Evolutionary conservation across 345 rosid species (phyloP).

Genomic region (Aegle marmelos): DNA sequence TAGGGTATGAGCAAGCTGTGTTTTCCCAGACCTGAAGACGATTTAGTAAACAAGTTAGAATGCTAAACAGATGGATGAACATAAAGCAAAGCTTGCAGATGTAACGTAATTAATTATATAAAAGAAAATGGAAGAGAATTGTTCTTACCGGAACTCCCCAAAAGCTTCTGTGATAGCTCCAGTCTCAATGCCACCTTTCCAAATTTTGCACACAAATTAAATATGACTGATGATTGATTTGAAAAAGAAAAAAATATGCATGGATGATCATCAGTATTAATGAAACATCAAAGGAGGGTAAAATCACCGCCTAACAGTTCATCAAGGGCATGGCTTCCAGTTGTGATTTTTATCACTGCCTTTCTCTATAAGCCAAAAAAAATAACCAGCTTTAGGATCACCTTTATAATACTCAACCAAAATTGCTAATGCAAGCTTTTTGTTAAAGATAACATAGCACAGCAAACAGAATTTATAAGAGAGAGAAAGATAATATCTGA

Average conservation of each 20-base stretch:
- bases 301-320: conserved; percentile 79
- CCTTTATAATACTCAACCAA: neutral
- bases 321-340: conserved; percentile 94
- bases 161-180: conserved; percentile 82
- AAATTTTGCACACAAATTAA: conserved; percentile 13
- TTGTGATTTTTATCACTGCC: conserved; percentile 69
- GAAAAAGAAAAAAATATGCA: neutral
- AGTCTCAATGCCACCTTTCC: conserved; percentile 85
- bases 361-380: conserved; percentile 45
- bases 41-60: neutral
- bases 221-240: neutral
- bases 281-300: neutral
- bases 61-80: conserved; percentile 2
- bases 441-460: neutral
- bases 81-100: neutral
- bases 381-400: neutral
- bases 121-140: neutral
- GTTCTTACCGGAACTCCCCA: conserved; percentile 81
- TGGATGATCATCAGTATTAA: neutral
- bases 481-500: neutral
- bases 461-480: neutral
- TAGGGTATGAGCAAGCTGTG: conserved; percentile 83
- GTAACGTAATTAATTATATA: neutral
- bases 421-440: neutral
- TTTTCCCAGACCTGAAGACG: conserved; percentile 77